phyloP scores from a whole-genome alignment of 768 basidiomycete species.

The Calocybe gangraenosa region DNA sequence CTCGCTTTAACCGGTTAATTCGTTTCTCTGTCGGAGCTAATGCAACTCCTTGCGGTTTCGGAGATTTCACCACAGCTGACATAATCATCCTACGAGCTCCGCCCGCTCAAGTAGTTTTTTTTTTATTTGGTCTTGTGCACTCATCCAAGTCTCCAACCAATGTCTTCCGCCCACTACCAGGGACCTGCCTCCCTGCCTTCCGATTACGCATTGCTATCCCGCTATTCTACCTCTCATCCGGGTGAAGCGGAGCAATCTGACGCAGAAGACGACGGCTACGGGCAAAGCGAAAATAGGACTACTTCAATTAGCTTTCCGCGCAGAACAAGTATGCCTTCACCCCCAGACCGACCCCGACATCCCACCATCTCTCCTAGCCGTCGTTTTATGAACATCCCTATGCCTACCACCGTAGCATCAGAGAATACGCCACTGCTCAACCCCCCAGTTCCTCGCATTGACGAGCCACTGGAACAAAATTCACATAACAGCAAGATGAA shows the following conservation, averaged over 20 bases:
- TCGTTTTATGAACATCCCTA: constrained; percentile 9
- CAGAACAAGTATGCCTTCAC: constrained; percentile 5
- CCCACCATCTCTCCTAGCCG: constrained; percentile 7
- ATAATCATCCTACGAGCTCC: constrained; percentile 9
- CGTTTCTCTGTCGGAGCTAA: no score
- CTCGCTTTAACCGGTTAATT: no score
- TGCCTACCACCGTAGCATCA: constrained; percentile 17
- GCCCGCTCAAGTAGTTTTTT: constrained; percentile 7
- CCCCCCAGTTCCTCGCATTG: constrained; percentile 53
- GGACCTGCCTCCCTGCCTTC: constrained; percentile 58
- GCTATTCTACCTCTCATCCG: constrained; percentile 32
- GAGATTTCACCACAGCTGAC: constrained; percentile 6
- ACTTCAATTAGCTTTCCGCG: constrained; percentile 1
- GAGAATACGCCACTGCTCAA: constrained; percentile 61
- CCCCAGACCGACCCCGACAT: constrained; percentile 15
- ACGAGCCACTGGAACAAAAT: constrained; percentile 39
- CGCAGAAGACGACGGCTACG: constrained; percentile 15
- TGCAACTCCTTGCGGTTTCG: background rate
- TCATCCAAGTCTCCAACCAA: background rate
- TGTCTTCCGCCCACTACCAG: constrained; percentile 47
- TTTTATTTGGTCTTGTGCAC: background rate
- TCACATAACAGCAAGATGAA: constrained; percentile 23
- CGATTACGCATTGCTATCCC: constrained; percentile 61
- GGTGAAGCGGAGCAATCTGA: constrained; percentile 13
- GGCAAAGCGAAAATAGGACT: background rate